phyloP scores from a whole-genome alignment of 2,329 filamentous ascomycete genomes.

The Hymenoscyphus salicellus region DNA sequence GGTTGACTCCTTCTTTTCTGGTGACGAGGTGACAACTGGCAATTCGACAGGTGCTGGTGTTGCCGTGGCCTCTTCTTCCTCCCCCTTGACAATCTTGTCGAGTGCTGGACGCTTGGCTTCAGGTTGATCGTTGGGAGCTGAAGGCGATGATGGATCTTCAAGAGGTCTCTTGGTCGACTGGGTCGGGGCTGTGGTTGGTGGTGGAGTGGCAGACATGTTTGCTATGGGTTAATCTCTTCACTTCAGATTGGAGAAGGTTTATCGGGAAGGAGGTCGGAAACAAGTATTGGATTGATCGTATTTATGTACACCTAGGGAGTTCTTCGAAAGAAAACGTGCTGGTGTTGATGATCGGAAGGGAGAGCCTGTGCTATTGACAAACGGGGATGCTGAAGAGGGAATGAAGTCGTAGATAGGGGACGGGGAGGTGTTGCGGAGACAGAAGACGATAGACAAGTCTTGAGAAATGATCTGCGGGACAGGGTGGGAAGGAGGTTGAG shows the following conservation, averaged over 20 bases:
- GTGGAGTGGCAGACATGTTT: conserved; percentile 72
- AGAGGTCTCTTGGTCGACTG: conserved; percentile 86
- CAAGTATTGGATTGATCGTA: conserved; percentile 54
- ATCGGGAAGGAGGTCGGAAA: conserved; percentile 46
- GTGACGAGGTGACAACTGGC: conserved; percentile 45
- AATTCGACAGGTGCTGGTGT: conserved; percentile 39
- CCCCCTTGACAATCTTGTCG: conserved; percentile 81
- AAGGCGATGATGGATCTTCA: conserved; percentile 94
- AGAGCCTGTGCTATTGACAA: conserved; percentile 36
- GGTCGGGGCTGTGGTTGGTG: conserved; percentile 51
- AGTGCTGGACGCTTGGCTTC: conserved; percentile 95
- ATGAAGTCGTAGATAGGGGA: conserved; percentile 33
- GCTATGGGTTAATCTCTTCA: conserved; percentile 41
- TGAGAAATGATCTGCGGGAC: conserved; percentile 26
- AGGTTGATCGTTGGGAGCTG: conserved; percentile 84
- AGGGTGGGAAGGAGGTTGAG: conserved; percentile 30
- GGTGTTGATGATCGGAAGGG: conserved; percentile 54
- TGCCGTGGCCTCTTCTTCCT: conserved; percentile 44
- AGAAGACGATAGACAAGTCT: conserved; percentile 25
- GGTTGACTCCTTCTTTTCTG: conserved; percentile 35
- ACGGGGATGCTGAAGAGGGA: conserved; percentile 35
- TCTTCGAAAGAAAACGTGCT: conserved; percentile 91
- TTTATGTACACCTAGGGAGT: conserved; percentile 81
- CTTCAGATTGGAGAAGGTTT: conserved; percentile 38
- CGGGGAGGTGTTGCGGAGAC: conserved; percentile 39